Conservation (phyloP, 2,329 filamentous ascomycete genomes). For the Drechslerella dactyloides region DNA sequence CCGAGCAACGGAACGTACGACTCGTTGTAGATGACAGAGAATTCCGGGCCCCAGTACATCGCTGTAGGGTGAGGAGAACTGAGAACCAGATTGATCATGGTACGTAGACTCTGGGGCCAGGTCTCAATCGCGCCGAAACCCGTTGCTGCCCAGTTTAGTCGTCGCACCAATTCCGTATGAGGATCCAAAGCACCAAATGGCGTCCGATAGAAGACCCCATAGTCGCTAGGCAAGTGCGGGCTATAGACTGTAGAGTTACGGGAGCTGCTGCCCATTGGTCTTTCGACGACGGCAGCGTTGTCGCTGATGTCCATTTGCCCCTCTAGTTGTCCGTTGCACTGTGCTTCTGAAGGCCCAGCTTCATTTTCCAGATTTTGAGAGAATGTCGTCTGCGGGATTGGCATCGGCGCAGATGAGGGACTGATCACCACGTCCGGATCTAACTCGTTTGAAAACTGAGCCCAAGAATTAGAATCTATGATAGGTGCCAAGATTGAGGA, state of each 20-base stretch:
- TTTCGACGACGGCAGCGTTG: constrained; percentile 3
- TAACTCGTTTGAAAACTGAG: constrained; percentile 29
- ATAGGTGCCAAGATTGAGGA: constrained; percentile 19
- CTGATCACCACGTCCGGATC: constrained; percentile 40
- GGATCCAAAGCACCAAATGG: constrained; percentile 69
- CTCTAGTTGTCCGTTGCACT: not conserved
- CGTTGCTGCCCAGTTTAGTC: constrained; percentile 75
- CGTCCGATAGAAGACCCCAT: constrained; percentile 78
- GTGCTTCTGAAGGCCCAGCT: not conserved
- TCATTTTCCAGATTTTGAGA: not conserved
- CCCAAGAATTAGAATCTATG: constrained; percentile 30
- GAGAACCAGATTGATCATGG: constrained; percentile 84
- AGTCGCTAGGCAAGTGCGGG: constrained; percentile 36
- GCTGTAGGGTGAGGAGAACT: constrained; percentile 75
- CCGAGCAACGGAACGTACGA: constrained; percentile 74
- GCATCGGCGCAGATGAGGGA: constrained; percentile 18
- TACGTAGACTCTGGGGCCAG: constrained; percentile 74
- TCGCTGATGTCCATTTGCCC: constrained; percentile 45
- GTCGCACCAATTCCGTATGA: constrained; percentile 76
- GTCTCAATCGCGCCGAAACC: constrained; percentile 75
- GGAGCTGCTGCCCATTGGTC: not conserved
- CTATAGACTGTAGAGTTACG: constrained; percentile 35
- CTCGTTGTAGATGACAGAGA: constrained; percentile 74
- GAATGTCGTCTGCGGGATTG: not conserved
- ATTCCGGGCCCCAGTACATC: constrained; percentile 78